phyloP scores from a whole-genome alignment of 495 filamentous ascomycete species.

The Pyrenula massariospora region DNA sequence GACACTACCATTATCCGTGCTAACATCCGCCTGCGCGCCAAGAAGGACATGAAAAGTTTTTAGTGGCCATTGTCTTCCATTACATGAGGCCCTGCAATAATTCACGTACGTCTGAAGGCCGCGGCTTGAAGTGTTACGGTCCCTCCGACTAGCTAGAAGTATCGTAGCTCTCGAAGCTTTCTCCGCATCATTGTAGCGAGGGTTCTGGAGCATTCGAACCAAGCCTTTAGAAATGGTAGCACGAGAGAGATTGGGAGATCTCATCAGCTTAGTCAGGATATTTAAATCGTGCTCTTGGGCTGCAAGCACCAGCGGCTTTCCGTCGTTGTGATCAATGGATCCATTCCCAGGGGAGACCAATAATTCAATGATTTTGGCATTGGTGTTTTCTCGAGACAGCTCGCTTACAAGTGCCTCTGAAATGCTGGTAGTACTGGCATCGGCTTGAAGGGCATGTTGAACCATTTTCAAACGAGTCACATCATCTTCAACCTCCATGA shows the following conservation, averaged over 20 bases:
- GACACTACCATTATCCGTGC: background rate
- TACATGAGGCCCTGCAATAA: background rate
- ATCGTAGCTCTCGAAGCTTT: background rate
- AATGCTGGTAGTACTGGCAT: background rate
- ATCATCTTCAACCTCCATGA: background rate
- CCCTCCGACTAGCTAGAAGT: background rate
- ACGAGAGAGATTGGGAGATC: background rate
- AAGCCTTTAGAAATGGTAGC: background rate
- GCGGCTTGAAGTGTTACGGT: background rate
- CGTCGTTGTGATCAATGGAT: background rate
- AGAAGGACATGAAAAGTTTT: background rate
- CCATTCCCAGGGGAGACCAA: background rate
- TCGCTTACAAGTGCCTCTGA: background rate
- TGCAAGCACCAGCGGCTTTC: background rate
- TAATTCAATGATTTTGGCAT: background rate
- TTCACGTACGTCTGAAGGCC: background rate
- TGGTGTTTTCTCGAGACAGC: background rate
- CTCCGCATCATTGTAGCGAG: background rate
- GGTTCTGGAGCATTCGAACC: background rate
- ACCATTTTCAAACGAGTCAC: background rate
- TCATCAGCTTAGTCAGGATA: background rate
- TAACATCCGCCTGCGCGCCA: background rate
- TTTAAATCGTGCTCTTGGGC: background rate
- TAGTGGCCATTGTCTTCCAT: background rate
- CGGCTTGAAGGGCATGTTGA: background rate